Evolutionary conservation across 2,329 filamentous ascomycete genomes (phyloP).

Genomic region (Blastomyces emzantsi): DNA sequence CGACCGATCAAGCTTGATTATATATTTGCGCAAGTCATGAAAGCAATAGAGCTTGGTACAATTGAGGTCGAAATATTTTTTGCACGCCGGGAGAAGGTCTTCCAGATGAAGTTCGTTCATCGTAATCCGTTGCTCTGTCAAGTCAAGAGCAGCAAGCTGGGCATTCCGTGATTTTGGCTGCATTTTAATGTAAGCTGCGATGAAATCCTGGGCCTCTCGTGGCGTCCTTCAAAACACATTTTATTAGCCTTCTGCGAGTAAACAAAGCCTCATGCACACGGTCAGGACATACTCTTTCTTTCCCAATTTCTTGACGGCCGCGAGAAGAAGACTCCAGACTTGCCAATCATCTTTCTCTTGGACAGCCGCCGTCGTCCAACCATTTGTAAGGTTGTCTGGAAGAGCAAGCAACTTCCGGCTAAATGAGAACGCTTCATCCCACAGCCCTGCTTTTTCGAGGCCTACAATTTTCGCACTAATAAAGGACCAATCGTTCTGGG

Average conservation of each 20-base stretch:
- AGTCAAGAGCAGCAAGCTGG: slow-evolving; percentile 30
- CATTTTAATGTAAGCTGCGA: slow-evolving; percentile 27
- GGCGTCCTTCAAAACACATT: slow-evolving; percentile 23
- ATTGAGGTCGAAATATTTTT: slow-evolving; percentile 35
- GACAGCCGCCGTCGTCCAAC: slow-evolving; percentile 19
- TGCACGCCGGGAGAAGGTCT: slow-evolving; percentile 31
- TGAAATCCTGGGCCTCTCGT: slow-evolving; percentile 25
- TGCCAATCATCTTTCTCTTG: slow-evolving; percentile 39
- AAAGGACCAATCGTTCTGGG: slow-evolving; percentile 38
- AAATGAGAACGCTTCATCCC: slow-evolving; percentile 32
- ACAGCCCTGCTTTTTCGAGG: slow-evolving; percentile 31
- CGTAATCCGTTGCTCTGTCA: slow-evolving; percentile 22
- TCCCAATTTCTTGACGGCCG: slow-evolving; percentile 26
- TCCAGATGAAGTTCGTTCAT: slow-evolving; percentile 21
- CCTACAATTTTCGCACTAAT: slow-evolving; percentile 31
- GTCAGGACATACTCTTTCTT: slow-evolving; percentile 27
- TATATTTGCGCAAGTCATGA: slow-evolving; percentile 33
- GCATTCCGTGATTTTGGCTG: slow-evolving; percentile 37
- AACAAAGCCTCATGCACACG: background rate
- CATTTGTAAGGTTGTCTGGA: slow-evolving; percentile 23
- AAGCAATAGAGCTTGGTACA: slow-evolving; percentile 40
- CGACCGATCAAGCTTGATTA: slow-evolving; percentile 24
- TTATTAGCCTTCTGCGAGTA: background rate
- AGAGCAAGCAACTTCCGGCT: slow-evolving; percentile 30
- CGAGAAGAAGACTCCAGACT: slow-evolving; percentile 38